A percentile compares a stretch with the other conserved stretches of the same genome.
Conservation (phyloP, 2,329 filamentous ascomycete species). For the Apiospora aurea region DNA sequence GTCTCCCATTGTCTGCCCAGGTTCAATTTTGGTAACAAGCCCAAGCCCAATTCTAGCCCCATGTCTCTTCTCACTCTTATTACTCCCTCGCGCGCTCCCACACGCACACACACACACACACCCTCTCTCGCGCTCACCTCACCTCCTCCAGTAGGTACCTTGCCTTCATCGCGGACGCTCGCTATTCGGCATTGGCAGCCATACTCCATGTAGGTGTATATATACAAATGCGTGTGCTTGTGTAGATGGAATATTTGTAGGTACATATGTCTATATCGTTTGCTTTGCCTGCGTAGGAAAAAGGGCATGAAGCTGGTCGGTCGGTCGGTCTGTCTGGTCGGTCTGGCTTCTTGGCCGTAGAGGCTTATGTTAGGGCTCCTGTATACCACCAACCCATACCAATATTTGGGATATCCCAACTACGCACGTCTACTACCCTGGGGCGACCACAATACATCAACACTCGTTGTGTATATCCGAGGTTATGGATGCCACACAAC, state of each 20-base stretch:
- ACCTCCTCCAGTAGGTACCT: neutral
- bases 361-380: neutral
- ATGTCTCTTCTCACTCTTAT: constrained; percentile 19
- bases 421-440: neutral
- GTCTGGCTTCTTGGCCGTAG: too few species aligned
- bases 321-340: too few species aligned
- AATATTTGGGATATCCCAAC: constrained; percentile 2
- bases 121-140: neutral
- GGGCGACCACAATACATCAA: neutral
- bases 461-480: neutral
- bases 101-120: neutral
- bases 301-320: too few species aligned
- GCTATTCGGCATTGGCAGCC: neutral
- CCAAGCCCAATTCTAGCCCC: constrained; percentile 21
- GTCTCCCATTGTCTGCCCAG: constrained; percentile 16
- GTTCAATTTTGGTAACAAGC: constrained; percentile 20
- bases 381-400: neutral
- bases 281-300: too few species aligned
- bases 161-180: neutral
- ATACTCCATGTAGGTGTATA: too few species aligned
- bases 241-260: neutral
- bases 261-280: too few species aligned
- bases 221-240: neutral
- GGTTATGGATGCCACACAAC: neutral
- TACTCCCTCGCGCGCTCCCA: neutral